Base-by-base conservation (phyloP, 2,329 filamentous ascomycete species). In the Hymenotorrendiella dingleyae region DNA sequence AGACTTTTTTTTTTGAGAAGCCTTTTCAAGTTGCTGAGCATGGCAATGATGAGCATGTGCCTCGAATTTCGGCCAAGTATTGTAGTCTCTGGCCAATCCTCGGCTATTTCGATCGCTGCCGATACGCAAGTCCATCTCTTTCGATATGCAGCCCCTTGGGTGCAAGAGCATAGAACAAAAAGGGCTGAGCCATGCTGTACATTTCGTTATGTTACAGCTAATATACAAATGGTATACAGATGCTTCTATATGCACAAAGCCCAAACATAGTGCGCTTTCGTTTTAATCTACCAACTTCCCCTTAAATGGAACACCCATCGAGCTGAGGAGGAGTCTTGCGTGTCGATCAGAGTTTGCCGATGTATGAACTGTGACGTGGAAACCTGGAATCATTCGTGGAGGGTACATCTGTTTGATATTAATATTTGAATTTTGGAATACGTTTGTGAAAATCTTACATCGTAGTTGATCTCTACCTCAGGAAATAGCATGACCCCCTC, bases 401-500 rank as follows among this genome's bases (percentile, higher is more conserved):
- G 75, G 76, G 57, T 78, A 80, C 67, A 79, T 74, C 73, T 80
- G 16, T 34, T 42, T 20, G 47, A 53, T 49, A 52, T 42, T 40
- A 45, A 42, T 14, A 12, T 34, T 29, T 16, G 19, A 12, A 5
- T n/a, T 39, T 39, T 23, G 10, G 12, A 11, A 7, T 20, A 16
- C 4, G n/a, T 2, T 9, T 4, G 14, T 8, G 8, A 22, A 12
- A 20, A 42, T 76, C 86, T 75, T 68, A 94, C 88, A 67, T 94
- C 87, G 61, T 93, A 95, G 70, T 95, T 96, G 56, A 88, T 80
- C 66, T 96, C 90, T 34, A 98, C 78, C 69, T 98, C 93, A 0
- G 93, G 93, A 68, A 97, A 98, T 52, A 86, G 70, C 38, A 84
- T 80, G 57, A 95, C 80, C 54, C 84, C 79, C 45, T 87, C 82